Evolutionary conservation across 1,284 basidiomycete species (phyloP), one percentile per base, ranked within the genome.

Genomic region (Meripilus lineatus): DNA sequence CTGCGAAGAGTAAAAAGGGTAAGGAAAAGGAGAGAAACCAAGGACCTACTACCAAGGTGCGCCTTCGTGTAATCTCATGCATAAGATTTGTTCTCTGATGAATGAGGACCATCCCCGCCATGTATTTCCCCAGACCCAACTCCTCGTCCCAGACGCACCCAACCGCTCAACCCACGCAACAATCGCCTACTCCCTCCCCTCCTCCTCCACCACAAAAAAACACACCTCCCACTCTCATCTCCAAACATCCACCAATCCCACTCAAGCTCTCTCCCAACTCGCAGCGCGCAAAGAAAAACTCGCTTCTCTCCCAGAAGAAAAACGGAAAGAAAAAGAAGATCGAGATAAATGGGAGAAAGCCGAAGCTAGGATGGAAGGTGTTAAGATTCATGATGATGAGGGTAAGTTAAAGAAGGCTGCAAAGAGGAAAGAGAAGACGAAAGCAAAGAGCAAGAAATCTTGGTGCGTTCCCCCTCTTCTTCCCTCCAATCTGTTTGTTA

Each of bases 401-500:
- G 63, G 55, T 3, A 71, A 84, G 38, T 64, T 97, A 55, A 93
- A 93, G 71, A 95, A 94, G 69, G 90, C 91, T 20, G 81, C 79
- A 8, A 95, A 94, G 73, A 72, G 88, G 62, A 84, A 87, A 55
- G 93, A 94, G 66, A 93, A 93, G 65, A 80, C 81, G 55, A 96
- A 95, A 63, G 57, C 52, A 23, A 93, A 89, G 71, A 81, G 80
- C 50, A 87, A 87, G 62, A 86, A 87, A 58, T 74, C 79, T 45
- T 96, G 93, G 92, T 93, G 48, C 47, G 86, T 72, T 24, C 39
- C 32, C 15, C 18, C 21, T 17, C 47, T 43, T 15, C 13, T 37
- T 28, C 26, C 28, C 18, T 32, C 28, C 36, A 53, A 14, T 42
- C 36, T 43, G 40, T 42, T 26, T 22, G n/a, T 42, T 35, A 32